phyloP scores from a whole-genome alignment of 371 early-diverging fungal species.

The Mortierella sp. region DNA sequence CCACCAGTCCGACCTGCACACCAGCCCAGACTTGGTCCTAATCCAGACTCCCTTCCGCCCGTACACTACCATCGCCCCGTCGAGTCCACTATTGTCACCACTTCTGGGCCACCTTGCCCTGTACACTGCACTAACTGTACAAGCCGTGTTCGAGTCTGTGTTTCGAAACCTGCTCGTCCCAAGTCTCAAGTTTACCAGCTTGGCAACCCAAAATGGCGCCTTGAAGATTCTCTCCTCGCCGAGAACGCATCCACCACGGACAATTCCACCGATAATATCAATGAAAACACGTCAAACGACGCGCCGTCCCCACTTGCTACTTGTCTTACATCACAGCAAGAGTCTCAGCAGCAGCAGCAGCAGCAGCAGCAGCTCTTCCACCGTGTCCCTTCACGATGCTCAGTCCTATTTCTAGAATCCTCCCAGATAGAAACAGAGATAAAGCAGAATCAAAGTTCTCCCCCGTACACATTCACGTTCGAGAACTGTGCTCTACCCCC shows the following conservation, averaged over 20 bases:
- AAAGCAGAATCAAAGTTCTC: background rate
- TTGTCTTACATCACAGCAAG: background rate
- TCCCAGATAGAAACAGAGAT: no score
- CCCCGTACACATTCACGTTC: background rate
- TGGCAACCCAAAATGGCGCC: background rate
- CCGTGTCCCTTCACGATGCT: background rate
- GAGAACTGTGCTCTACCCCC: background rate
- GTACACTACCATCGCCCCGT: background rate
- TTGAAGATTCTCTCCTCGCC: background rate
- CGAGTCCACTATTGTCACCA: background rate
- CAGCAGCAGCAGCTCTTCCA: background rate
- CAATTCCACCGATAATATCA: no score
- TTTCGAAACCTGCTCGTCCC: background rate
- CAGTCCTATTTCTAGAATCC: no score
- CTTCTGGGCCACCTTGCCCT: background rate
- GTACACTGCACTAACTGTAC: background rate
- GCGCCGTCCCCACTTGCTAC: background rate
- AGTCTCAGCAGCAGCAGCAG: background rate
- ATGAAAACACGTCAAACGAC: background rate
- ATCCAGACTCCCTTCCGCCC: no score
- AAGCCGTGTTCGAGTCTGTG: background rate
- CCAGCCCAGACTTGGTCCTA: no score
- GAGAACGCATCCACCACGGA: background rate
- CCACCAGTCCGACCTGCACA: no score
- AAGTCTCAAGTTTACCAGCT: background rate